phyloP scores from a whole-genome alignment of 139 green algal species.

The Volvox reticuliferus region DNA sequence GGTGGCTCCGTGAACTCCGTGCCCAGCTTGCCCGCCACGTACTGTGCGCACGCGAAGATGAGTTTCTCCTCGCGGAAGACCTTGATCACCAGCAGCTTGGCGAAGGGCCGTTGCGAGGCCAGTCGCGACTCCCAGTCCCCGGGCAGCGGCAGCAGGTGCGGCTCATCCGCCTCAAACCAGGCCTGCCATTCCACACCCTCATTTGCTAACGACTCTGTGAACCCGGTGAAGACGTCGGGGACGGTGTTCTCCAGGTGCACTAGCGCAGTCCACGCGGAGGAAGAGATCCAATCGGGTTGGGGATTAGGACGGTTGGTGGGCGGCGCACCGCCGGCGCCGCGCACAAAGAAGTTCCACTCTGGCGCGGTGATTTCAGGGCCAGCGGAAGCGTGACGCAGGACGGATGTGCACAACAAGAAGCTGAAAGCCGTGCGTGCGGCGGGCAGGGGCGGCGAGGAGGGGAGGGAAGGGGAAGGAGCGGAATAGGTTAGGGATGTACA shows the following conservation, averaged over 20 bases:
- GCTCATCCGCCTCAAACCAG: constrained; percentile 62
- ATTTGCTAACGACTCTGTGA: constrained; percentile 35
- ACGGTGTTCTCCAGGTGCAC: constrained; percentile 8
- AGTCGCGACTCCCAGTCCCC: constrained; percentile 62
- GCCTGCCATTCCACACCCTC: constrained; percentile 50
- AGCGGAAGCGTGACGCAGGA: constrained; percentile 62
- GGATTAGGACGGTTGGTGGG: constrained; percentile 39
- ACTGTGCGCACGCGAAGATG: constrained; percentile 65
- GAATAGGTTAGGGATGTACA: too few relatives aligned
- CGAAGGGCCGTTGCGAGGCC: constrained; percentile 58
- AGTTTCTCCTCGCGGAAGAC: constrained; percentile 85
- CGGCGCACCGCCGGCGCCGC: constrained; percentile 52
- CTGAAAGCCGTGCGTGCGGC: not conserved
- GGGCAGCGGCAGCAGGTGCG: constrained; percentile 68
- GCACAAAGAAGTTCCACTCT: constrained; percentile 89
- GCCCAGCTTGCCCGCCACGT: constrained; percentile 75
- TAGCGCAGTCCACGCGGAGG: constrained; percentile 58
- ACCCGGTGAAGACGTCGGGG: constrained; percentile 32
- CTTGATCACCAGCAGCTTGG: constrained; percentile 77
- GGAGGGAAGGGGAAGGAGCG: not conserved
- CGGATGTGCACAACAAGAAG: constrained; percentile 65
- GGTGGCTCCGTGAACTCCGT: constrained; percentile 77
- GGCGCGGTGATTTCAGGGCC: constrained; percentile 64
- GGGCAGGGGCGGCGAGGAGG: constrained; percentile 28
- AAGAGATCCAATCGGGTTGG: constrained; percentile 57